These are phyloP conservation scores for Rhodamnia rubescens DNA, from an alignment of 345 rosid genomes.

Conservation along the genomic window DNA sequence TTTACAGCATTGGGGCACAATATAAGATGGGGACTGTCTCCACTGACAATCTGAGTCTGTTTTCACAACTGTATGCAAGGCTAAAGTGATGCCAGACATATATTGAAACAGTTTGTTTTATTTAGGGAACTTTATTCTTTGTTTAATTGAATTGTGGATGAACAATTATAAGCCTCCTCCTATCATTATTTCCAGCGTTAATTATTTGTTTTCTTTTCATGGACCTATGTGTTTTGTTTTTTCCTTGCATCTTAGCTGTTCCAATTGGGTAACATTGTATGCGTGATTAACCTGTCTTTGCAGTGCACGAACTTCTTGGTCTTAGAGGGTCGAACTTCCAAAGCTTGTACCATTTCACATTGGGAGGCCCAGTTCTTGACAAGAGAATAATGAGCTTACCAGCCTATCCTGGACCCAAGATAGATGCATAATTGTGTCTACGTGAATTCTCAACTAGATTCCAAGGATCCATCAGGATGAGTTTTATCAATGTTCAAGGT, in stretches of 20 bases:
- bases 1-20: background rate
- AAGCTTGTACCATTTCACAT: constrained; percentile 78
- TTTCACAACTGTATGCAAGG: background rate
- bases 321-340: constrained; percentile 52
- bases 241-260: background rate
- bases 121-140: background rate
- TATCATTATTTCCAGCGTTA: background rate
- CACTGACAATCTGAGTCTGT: background rate
- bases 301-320: constrained; percentile 74
- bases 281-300: background rate
- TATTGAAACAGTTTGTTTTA: background rate
- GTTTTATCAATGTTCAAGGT: background rate
- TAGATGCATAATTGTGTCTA: constrained; percentile 26
- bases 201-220: background rate
- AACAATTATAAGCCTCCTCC: background rate
- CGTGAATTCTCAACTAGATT: background rate
- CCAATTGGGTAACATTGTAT: background rate
- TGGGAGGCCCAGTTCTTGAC: constrained; percentile 76
- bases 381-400: constrained; percentile 86
- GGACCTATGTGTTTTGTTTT: background rate
- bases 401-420: constrained; percentile 71
- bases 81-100: background rate
- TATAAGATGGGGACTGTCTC: background rate
- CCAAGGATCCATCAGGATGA: background rate
- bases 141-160: background rate